A percentile compares a stretch with the other conserved stretches of the same genome.
These are phyloP conservation scores for Fallopia convolvulus DNA, from an alignment of 148 eudicot genomes.

Conservation along the genomic window DNA sequence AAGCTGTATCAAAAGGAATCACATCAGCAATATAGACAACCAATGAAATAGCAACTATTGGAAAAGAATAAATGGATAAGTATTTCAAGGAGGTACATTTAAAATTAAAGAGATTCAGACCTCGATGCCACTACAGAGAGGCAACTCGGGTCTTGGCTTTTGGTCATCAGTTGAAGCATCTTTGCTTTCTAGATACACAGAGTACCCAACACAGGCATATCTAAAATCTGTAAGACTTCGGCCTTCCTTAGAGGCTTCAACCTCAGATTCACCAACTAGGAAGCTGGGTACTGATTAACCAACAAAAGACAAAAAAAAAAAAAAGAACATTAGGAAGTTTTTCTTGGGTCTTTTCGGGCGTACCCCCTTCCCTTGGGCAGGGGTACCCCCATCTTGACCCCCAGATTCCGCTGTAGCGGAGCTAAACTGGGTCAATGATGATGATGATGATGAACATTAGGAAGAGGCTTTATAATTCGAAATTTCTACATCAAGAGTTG, in stretches of 20 bases:
- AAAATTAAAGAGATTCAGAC: constrained; percentile 22
- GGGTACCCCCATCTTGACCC: too few species aligned
- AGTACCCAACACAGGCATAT: constrained; percentile 89
- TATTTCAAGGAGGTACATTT: not conserved
- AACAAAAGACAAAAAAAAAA: constrained; percentile 14
- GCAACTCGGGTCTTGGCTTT: constrained; percentile 48
- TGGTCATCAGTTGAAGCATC: constrained; percentile 24
- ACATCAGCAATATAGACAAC: not conserved
- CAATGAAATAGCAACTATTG: not conserved
- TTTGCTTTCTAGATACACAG: constrained; percentile 56
- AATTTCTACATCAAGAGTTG: not conserved
- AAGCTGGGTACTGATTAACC: constrained; percentile 49
- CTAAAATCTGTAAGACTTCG: constrained; percentile 61
- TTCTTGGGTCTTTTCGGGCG: too few species aligned
- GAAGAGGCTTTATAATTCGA: not conserved
- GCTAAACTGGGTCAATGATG: too few species aligned
- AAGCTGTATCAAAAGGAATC: constrained; percentile 29
- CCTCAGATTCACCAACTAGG: constrained; percentile 67
- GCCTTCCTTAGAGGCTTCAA: constrained; percentile 69
- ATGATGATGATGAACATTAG: too few species aligned
- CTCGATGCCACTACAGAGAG: constrained; percentile 86
- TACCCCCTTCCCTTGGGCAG: too few species aligned
- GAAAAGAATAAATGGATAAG: not conserved
- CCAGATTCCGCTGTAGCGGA: too few species aligned
- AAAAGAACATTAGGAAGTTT: constrained; percentile 14